These are phyloP conservation scores for Penicillium taxi DNA, from an alignment of 495 filamentous ascomycete genomes.

Conservation along the genomic window DNA sequence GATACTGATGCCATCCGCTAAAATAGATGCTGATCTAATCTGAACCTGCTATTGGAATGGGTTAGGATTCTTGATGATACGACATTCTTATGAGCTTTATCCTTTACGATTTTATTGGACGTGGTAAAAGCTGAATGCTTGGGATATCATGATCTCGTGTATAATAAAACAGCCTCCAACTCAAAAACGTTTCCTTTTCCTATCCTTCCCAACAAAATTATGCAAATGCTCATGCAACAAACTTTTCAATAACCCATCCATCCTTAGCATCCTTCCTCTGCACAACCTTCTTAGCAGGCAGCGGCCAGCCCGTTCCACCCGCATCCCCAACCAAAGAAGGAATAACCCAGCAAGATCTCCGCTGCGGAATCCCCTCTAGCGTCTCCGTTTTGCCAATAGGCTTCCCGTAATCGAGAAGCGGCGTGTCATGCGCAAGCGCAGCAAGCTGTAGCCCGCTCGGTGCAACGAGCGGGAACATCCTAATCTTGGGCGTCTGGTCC, in stretches of 20 bases:
- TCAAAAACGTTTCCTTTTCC: slow-evolving; percentile 1
- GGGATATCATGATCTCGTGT: slow-evolving; percentile 24
- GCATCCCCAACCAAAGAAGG: slow-evolving; percentile 61
- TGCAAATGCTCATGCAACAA: slow-evolving; percentile 23
- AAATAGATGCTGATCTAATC: too few relatives aligned
- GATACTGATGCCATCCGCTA: slow-evolving; percentile 2
- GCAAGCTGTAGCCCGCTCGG: slow-evolving; percentile 70
- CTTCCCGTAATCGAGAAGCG: slow-evolving; percentile 78
- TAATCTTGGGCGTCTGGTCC: slow-evolving; percentile 58
- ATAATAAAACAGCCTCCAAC: too few relatives aligned
- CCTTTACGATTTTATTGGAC: neutral
- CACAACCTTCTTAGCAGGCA: slow-evolving; percentile 72
- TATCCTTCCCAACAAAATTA: neutral
- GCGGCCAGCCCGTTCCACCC: slow-evolving; percentile 68
- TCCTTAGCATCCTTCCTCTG: slow-evolving; percentile 64
- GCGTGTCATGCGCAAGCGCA: slow-evolving; percentile 73
- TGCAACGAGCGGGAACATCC: slow-evolving; percentile 82
- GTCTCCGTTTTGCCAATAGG: slow-evolving; percentile 72
- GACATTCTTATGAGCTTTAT: too few relatives aligned
- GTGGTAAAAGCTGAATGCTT: neutral
- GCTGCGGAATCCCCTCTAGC: slow-evolving; percentile 45
- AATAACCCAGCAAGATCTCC: slow-evolving; percentile 74
- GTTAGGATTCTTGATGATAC: too few relatives aligned
- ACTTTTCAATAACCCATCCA: slow-evolving; percentile 72
- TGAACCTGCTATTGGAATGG: too few relatives aligned